These are phyloP conservation scores for Verbascum thapsus DNA, from an alignment of 257 asterid genomes.

Conservation along the genomic window DNA sequence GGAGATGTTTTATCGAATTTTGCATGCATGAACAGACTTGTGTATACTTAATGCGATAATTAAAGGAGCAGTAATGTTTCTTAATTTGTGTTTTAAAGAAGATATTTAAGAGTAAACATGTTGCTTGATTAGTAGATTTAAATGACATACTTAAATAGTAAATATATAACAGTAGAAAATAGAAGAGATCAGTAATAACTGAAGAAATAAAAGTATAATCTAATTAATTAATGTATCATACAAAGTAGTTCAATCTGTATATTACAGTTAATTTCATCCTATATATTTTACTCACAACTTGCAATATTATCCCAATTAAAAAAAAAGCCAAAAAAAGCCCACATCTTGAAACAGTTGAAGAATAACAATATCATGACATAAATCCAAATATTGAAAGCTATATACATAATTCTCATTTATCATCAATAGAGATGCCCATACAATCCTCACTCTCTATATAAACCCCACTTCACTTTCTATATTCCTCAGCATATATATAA, in stretches of 20 bases:
- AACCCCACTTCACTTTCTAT: constrained; percentile 5
- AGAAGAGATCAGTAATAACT: no score
- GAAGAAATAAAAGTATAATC: no score
- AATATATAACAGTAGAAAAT: no score
- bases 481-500: constrained; percentile 19
- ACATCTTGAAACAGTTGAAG: neutral
- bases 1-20: no score
- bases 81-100: neutral
- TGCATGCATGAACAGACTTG: no score
- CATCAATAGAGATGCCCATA: constrained; percentile 9
- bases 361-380: neutral
- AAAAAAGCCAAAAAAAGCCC: neutral
- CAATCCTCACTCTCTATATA: constrained; percentile 13
- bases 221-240: no score
- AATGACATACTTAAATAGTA: no score
- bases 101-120: no score
- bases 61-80: neutral
- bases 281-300: constrained; percentile 15
- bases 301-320: neutral
- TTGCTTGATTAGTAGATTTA: no score
- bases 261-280: neutral
- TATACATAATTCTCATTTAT: neutral
- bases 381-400: constrained; percentile 1
- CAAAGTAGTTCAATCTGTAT: no score
- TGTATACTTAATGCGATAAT: neutral